Evolutionary conservation across 108 stramenopile genomes (phyloP), one percentile per base, ranked within the genome.

Genomic region (Pseudonitzschia multistriata): DNA sequence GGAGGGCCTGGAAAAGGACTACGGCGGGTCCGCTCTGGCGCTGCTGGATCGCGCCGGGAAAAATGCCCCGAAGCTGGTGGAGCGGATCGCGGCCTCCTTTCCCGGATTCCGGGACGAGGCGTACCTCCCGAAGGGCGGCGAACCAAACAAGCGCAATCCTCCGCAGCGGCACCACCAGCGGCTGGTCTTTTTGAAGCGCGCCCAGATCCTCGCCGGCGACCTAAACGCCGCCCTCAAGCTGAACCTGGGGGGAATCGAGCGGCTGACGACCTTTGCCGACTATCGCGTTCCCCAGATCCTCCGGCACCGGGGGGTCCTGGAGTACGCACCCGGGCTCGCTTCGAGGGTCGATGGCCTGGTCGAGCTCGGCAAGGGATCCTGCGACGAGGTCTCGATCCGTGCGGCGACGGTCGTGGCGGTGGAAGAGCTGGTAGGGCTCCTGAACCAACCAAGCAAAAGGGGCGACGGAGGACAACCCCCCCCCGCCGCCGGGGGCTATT

Each of bases 241-340:
- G 21, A 56, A 74, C 14, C 70, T 73, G 55, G 50, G 49, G 25
- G 82, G 67, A 62, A 74, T 76, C 67, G 68, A 79, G 14, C 70
- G 76, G 29, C 37, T 97, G 37, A 95, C 96, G 3, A 95, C 91
- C 53, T 97, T 97, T 79, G 93, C 96, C 30, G 96, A 97, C 69
- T 97, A 97, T 72, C 86, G 96, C 27, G 88, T 97, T 0, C 96
- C 96, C 31, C 96, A 97, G 70, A 67, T 97, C 19, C 75, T 97
- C 21, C 88, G 94, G 0, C 81, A 92, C 71, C 68, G 72, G 29
- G 76, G 72, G 37, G 84, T 87, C n/a, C 45, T 97, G 62, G 52
- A 81, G 49, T 96, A 96, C 67, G 57, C 59, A n/a, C 72, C 79
- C 11, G 29, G 42, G 2, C 68, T 96, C 37, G 78, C 80, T 17